phyloP scores from a whole-genome alignment of 2,329 filamentous ascomycete species.

The Arthrobotrys pseudoclavata region DNA sequence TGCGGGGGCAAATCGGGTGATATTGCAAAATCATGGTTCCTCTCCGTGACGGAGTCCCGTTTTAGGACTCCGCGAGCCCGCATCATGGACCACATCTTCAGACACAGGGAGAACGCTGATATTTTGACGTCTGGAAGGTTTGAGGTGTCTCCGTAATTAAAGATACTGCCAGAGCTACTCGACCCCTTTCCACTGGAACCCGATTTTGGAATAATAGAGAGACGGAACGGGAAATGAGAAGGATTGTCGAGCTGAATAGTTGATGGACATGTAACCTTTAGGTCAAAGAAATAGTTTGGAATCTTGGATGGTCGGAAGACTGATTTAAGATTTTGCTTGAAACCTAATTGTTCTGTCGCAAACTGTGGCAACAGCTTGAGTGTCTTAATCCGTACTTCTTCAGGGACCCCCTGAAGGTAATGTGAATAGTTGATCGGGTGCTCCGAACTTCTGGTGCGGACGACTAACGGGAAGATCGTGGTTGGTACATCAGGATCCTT shows the following conservation, averaged over 20 bases:
- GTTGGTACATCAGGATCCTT: conserved; percentile 17
- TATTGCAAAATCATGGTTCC: conserved; percentile 43
- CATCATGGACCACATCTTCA: conserved; percentile 51
- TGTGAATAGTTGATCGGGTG: conserved; percentile 32
- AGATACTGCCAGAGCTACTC: conserved; percentile 19
- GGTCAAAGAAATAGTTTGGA: conserved; percentile 49
- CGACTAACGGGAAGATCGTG: conserved; percentile 36
- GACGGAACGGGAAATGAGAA: conserved; percentile 30
- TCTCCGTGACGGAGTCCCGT: conserved; percentile 27
- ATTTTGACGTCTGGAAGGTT: conserved; percentile 47
- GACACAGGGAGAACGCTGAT: conserved; percentile 21
- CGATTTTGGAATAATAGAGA: conserved; percentile 39
- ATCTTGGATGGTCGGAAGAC: conserved; percentile 44
- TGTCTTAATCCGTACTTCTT: conserved; percentile 38
- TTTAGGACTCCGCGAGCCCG: conserved; percentile 34
- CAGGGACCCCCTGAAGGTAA: conserved; percentile 4
- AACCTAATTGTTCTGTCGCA: conserved; percentile 35
- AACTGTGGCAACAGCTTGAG: conserved; percentile 42
- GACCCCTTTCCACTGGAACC: neutral
- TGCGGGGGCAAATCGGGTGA: conserved; percentile 37
- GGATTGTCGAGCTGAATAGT: conserved; percentile 52
- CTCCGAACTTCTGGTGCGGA: conserved; percentile 36
- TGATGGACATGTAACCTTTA: conserved; percentile 25
- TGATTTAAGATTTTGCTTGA: conserved; percentile 42
- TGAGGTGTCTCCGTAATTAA: neutral